These are phyloP conservation scores for Lathyrus sativus DNA, from an alignment of 306 rosid genomes.

Conservation along the genomic window DNA sequence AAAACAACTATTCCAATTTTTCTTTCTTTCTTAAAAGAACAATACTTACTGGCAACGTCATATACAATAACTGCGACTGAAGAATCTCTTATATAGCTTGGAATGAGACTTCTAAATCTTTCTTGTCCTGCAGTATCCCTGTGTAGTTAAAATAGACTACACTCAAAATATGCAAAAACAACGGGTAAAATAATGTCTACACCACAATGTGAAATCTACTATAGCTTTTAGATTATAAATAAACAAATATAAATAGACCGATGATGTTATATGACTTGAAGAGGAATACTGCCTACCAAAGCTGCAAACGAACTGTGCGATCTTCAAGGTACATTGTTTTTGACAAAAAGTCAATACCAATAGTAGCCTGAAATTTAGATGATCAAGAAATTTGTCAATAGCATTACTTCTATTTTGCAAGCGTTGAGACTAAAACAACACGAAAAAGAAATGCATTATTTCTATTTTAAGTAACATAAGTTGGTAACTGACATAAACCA, in stretches of 20 bases:
- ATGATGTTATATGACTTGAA: constrained; percentile 22
- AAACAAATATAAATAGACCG: constrained; percentile 8
- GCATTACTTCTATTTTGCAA: background rate
- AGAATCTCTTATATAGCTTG: constrained; percentile 97
- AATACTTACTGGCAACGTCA: constrained; percentile 84
- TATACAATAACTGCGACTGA: constrained; percentile 91
- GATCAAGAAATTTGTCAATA: constrained; percentile 33
- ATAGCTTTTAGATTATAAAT: background rate
- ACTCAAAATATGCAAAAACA: constrained; percentile 29
- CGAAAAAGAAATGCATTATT: background rate
- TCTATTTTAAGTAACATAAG: constrained; percentile 7
- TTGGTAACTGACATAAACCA: constrained; percentile 1
- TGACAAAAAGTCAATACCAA: constrained; percentile 95
- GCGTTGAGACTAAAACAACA: background rate
- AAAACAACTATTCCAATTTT: background rate
- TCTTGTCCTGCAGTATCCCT: constrained; percentile 99
- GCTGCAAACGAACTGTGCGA: constrained; percentile 98
- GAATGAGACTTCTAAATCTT: constrained; percentile 96
- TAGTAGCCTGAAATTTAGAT: constrained; percentile 74
- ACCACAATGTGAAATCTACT: constrained; percentile 1
- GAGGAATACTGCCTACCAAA: constrained; percentile 60
- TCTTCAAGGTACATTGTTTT: constrained; percentile 99
- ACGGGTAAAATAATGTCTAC: background rate
- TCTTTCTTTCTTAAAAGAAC: background rate
- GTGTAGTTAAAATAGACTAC: constrained; percentile 33